Evolutionary conservation across 495 filamentous ascomycete species (phyloP).

Genomic region (Aspergillus bridgeri): DNA sequence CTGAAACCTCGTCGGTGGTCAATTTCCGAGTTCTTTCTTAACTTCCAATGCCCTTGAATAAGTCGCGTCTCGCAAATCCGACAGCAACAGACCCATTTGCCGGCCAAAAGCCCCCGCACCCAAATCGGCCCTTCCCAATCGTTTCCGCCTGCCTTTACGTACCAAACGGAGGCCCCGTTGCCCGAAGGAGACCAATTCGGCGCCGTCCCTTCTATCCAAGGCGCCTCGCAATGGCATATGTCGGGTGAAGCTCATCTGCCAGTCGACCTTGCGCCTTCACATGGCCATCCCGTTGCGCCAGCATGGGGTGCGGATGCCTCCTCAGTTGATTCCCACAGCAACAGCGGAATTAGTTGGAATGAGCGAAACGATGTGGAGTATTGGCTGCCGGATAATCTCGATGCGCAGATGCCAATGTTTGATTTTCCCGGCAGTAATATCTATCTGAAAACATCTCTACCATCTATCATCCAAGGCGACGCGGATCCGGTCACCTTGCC

Average conservation of each 20-base stretch:
- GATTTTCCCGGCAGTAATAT: constrained; percentile 40
- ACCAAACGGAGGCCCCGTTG: constrained; percentile 11
- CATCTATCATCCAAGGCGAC: constrained; percentile 37
- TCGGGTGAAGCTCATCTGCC: constrained; percentile 23
- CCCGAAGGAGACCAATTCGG: constrained; percentile 17
- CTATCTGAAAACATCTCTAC: constrained; percentile 36
- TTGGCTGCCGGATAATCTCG: constrained; percentile 41
- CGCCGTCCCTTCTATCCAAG: constrained; percentile 16
- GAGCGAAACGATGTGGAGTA: constrained; percentile 35
- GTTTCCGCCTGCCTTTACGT: constrained; percentile 9
- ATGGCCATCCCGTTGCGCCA: constrained; percentile 16
- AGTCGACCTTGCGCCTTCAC: constrained; percentile 23
- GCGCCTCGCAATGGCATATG: constrained; percentile 20
- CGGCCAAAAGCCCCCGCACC: constrained; percentile 15
- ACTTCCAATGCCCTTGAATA: neutral
- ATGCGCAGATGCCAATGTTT: constrained; percentile 33
- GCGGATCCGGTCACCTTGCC: constrained; percentile 21
- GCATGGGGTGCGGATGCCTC: constrained; percentile 24
- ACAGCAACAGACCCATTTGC: constrained; percentile 33
- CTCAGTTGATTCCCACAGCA: constrained; percentile 24
- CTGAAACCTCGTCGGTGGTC: neutral
- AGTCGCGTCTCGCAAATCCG: constrained; percentile 43
- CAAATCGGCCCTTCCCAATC: constrained; percentile 13
- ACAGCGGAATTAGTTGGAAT: constrained; percentile 28
- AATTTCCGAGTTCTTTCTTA: neutral